Conservation (phyloP, 352 stramenopile species). For the Pythium apleroticum region DNA sequence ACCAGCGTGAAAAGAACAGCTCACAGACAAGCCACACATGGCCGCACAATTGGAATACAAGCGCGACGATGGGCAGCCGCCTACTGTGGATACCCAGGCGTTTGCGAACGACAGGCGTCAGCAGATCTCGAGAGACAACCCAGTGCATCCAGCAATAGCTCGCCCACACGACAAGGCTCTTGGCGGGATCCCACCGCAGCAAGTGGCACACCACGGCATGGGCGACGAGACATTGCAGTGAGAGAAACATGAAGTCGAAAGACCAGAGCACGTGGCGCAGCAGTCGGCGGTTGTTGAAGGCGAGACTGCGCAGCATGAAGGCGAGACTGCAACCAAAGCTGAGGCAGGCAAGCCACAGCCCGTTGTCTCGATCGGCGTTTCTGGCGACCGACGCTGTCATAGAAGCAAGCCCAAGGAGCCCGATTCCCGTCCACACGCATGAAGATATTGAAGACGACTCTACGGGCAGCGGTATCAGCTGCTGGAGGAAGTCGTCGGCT, state of each 20-base stretch:
- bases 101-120: not conserved
- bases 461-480: not conserved
- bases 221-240: slow-evolving; percentile 18
- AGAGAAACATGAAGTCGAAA: slow-evolving; percentile 36
- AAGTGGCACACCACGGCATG: slow-evolving; percentile 21
- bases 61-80: not conserved
- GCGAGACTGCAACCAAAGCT: too few relatives aligned
- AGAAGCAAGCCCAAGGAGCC: not conserved
- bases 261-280: slow-evolving; percentile 9
- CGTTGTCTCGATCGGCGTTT: not conserved
- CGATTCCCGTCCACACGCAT: not conserved
- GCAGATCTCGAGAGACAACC: slow-evolving; percentile 27
- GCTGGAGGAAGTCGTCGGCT: not conserved
- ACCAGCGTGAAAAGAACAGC: not conserved
- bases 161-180: not conserved
- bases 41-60: too few relatives aligned
- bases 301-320: too few relatives aligned
- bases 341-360: too few relatives aligned
- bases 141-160: slow-evolving; percentile 26
- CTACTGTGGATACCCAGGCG: not conserved
- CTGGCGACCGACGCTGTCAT: not conserved
- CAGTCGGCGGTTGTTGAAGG: not conserved
- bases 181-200: slow-evolving; percentile 16
- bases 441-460: not conserved
- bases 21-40: not conserved